Evolutionary conservation across 148 eudicot species (phyloP).

Genomic region (Camellia granthamiana): DNA sequence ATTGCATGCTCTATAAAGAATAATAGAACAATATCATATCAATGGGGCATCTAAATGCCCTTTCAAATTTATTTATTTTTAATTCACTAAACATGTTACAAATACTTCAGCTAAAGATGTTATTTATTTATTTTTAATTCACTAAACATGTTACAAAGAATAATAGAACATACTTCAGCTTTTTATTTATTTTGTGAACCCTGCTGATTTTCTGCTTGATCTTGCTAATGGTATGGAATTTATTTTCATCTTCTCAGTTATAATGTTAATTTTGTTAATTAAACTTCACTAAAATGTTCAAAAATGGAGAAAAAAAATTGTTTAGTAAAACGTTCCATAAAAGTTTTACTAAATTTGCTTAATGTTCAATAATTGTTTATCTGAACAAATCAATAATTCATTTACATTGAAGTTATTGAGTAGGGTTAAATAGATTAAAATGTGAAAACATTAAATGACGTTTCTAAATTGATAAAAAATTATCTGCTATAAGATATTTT

Average conservation of each 20-base stretch:
- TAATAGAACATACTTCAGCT: no score
- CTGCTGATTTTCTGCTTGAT: slow-evolving; percentile 9
- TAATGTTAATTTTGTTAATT: background rate
- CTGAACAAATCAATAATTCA: background rate
- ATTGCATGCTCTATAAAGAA: no score
- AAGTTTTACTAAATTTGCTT: background rate
- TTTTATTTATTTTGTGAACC: background rate
- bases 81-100: no score
- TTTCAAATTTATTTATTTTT: no score
- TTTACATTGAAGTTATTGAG: no score
- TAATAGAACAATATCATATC: no score
- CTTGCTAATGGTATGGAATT: background rate
- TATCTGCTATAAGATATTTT: background rate
- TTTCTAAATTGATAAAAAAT: background rate
- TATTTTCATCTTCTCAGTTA: background rate
- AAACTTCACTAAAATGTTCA: background rate
- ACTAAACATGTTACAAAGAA: no score
- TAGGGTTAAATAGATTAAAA: no score
- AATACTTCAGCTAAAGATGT: no score
- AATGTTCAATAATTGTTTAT: background rate
- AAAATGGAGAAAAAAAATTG: no score
- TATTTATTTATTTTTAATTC: no score
- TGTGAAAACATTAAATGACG: background rate
- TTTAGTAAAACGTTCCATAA: background rate
- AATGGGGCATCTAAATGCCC: no score